phyloP scores from a whole-genome alignment of 257 asterid genomes.

The Plantago major region DNA sequence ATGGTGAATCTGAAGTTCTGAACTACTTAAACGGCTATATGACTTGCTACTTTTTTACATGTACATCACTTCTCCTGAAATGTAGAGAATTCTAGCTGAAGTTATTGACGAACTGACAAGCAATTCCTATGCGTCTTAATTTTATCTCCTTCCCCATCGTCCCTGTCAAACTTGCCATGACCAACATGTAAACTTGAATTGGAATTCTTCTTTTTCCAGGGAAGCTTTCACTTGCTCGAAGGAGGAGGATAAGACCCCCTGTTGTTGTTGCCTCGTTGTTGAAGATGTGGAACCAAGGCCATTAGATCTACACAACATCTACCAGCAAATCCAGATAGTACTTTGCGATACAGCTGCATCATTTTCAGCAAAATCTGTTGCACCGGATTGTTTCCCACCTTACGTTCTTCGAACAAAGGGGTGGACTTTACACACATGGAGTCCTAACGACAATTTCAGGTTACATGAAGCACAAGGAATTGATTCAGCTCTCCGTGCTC shows the following conservation, averaged over 20 bases:
- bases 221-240: slow-evolving; percentile 55
- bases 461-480: slow-evolving; percentile 38
- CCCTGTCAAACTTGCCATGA: neutral
- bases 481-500: slow-evolving; percentile 33
- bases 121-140: neutral
- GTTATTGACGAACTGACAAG: no score
- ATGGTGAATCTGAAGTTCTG: no score
- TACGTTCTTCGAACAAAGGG: slow-evolving; percentile 31
- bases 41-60: no score
- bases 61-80: no score
- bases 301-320: slow-evolving; percentile 39
- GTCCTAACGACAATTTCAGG: slow-evolving; percentile 18
- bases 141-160: neutral
- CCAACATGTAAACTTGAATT: neutral
- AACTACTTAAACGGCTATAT: no score
- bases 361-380: slow-evolving; percentile 30
- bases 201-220: slow-evolving; percentile 25
- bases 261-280: slow-evolving; percentile 45
- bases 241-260: slow-evolving; percentile 43
- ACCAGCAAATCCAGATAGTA: slow-evolving; percentile 41
- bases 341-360: slow-evolving; percentile 4
- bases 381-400: slow-evolving; percentile 44
- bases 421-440: slow-evolving; percentile 30
- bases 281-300: slow-evolving; percentile 46
- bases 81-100: no score